These are phyloP conservation scores for Speleostelium caveatum DNA, from an alignment of 78 protist species.

Conservation along the genomic window DNA sequence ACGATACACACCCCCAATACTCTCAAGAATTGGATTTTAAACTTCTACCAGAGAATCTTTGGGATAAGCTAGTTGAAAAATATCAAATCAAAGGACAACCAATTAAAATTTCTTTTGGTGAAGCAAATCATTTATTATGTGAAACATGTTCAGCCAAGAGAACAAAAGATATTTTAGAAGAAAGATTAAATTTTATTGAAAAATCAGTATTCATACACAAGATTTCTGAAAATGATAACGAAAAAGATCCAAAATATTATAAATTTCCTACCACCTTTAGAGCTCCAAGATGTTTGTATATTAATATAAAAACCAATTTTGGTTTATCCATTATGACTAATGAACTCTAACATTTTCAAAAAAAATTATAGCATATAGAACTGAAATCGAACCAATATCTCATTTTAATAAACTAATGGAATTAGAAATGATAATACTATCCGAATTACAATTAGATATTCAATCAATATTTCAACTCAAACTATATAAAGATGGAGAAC, in stretches of 20 bases:
- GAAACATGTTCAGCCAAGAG: neutral
- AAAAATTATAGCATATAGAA: slow-evolving; percentile 4
- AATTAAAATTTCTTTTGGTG: too few relatives aligned
- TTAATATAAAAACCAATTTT: neutral
- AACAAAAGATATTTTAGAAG: slow-evolving; percentile 1
- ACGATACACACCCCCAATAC: too few relatives aligned
- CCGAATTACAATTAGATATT: neutral
- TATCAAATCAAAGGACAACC: neutral
- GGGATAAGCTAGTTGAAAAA: neutral
- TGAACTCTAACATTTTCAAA: neutral
- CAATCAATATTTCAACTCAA: slow-evolving; percentile 16
- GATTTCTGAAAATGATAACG: slow-evolving; percentile 10
- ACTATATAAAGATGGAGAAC: neutral
- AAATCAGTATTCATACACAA: slow-evolving; percentile 21
- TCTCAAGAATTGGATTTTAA: neutral
- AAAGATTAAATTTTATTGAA: slow-evolving; percentile 5
- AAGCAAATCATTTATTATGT: too few relatives aligned
- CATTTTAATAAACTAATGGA: slow-evolving; percentile 6
- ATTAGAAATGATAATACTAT: slow-evolving; percentile 30
- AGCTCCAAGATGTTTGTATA: slow-evolving; percentile 16
- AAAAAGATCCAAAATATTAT: slow-evolving; percentile 48
- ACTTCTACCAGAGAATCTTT: neutral
- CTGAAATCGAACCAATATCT: slow-evolving; percentile 32
- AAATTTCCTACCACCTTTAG: slow-evolving; percentile 17
- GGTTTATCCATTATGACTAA: neutral